phyloP scores from a whole-genome alignment of 106 monocot species.

The Allium sativum region DNA sequence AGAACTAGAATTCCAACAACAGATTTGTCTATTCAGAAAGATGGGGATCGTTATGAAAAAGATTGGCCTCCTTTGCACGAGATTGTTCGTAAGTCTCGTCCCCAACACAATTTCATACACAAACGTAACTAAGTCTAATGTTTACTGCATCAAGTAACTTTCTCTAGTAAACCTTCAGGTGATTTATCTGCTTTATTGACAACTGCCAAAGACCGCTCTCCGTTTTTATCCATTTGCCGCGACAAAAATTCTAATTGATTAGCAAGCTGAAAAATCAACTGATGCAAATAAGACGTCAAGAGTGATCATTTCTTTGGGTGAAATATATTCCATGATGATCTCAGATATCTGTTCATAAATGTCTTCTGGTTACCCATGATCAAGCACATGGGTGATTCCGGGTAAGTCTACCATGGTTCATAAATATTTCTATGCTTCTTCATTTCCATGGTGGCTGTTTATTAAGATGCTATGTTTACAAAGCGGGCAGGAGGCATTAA shows the following conservation, averaged over 20 bases:
- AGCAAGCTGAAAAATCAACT: slow-evolving; percentile 4
- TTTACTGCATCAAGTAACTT: slow-evolving; percentile 40
- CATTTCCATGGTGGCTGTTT: no score
- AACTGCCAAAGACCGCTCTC: slow-evolving; percentile 9
- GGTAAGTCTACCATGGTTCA: neutral
- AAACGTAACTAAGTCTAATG: slow-evolving; percentile 56
- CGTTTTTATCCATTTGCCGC: slow-evolving; percentile 8
- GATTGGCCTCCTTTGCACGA: slow-evolving; percentile 19
- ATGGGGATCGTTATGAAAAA: slow-evolving; percentile 26
- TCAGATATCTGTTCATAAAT: slow-evolving; percentile 7
- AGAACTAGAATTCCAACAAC: slow-evolving; percentile 35
- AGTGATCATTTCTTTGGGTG: slow-evolving; percentile 6
- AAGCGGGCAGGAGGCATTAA: no score
- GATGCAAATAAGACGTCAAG: slow-evolving; percentile 1
- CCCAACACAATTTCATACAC: slow-evolving; percentile 41
- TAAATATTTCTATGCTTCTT: no score
- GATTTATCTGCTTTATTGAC: slow-evolving; percentile 10
- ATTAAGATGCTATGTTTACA: no score
- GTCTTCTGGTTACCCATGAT: slow-evolving; percentile 9
- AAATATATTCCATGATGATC: slow-evolving; percentile 12
- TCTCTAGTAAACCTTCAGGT: slow-evolving; percentile 25
- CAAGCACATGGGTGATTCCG: slow-evolving; percentile 8
- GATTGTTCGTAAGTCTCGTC: slow-evolving; percentile 48
- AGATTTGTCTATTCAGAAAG: slow-evolving; percentile 32
- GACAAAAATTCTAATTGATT: slow-evolving; percentile 12